These are phyloP conservation scores for Boletus reticulatus DNA, from an alignment of 768 basidiomycete species.

Conservation along the genomic window DNA sequence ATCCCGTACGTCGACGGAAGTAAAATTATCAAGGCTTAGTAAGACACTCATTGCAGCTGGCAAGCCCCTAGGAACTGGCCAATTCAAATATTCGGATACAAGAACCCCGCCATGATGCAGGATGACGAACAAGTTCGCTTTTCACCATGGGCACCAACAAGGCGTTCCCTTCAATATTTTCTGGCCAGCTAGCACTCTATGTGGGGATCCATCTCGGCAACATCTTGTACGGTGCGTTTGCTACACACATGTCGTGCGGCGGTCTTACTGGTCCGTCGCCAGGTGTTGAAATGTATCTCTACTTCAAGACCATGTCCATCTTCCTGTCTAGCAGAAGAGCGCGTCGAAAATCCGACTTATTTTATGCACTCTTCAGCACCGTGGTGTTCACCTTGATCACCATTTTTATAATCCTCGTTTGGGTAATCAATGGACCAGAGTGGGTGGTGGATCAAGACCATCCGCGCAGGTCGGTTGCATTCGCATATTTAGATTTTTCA, in stretches of 20 bases:
- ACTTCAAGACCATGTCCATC: constrained; percentile 15
- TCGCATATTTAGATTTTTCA: no score
- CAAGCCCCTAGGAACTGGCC: no score
- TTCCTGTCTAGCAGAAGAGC: not conserved
- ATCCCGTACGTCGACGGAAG: no score
- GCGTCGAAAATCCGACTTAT: not conserved
- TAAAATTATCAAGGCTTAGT: no score
- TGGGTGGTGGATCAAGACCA: constrained; percentile 31
- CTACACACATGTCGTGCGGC: not conserved
- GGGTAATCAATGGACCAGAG: constrained; percentile 17
- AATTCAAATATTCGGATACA: no score
- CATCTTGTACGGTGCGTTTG: not conserved
- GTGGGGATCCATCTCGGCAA: not conserved
- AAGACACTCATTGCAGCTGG: no score
- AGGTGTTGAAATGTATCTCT: constrained; percentile 16
- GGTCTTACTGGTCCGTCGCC: not conserved
- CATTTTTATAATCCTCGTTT: not conserved
- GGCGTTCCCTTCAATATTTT: no score
- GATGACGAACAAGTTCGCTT: no score
- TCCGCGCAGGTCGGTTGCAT: constrained; percentile 4
- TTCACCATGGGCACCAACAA: no score
- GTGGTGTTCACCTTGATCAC: not conserved
- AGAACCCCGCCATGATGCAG: no score
- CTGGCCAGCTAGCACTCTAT: not conserved
- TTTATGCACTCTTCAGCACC: constrained; percentile 18